phyloP scores from a whole-genome alignment of 306 rosid species.

The Herpetospermum pedunculosum region DNA sequence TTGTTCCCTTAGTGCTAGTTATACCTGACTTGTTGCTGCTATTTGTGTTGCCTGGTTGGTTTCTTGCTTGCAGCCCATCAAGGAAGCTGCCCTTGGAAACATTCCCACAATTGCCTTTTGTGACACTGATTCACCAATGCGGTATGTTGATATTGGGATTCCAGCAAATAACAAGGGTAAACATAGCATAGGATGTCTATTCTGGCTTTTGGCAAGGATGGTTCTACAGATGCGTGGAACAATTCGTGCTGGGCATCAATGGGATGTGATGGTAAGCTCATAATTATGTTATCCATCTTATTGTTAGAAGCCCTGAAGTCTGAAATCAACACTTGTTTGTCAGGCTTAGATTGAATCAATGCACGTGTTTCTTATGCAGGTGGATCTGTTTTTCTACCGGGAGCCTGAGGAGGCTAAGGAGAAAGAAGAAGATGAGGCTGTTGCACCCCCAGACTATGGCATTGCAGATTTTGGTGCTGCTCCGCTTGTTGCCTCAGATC shows the following conservation, averaged over 20 bases:
- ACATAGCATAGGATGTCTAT: slow-evolving; percentile 83
- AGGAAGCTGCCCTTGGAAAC: slow-evolving; percentile 86
- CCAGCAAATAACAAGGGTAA: slow-evolving; percentile 96
- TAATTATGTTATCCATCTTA: neutral
- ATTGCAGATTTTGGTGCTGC: slow-evolving; percentile 35
- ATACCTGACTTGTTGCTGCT: neutral
- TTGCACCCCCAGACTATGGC: slow-evolving; percentile 36
- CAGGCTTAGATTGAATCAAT: neutral
- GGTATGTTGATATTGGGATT: slow-evolving; percentile 80
- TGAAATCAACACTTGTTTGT: neutral
- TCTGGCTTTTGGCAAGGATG: slow-evolving; percentile 85
- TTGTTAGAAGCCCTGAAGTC: neutral
- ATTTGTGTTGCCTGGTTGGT: neutral
- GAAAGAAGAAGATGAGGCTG: slow-evolving; percentile 61
- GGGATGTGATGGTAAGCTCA: slow-evolving; percentile 80
- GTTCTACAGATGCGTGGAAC: slow-evolving; percentile 82
- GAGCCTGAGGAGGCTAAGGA: slow-evolving; percentile 80
- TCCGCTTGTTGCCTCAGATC: slow-evolving; percentile 18
- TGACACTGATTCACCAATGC: slow-evolving; percentile 85
- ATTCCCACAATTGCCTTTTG: slow-evolving; percentile 90
- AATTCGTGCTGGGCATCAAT: slow-evolving; percentile 54
- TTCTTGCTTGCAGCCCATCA: slow-evolving; percentile 55
- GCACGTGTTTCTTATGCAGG: slow-evolving; percentile 28
- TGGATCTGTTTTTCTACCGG: slow-evolving; percentile 76
- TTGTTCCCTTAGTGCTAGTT: neutral